phyloP scores from a whole-genome alignment of 2,329 filamentous ascomycete species.

The Coniochaeta prunicola region DNA sequence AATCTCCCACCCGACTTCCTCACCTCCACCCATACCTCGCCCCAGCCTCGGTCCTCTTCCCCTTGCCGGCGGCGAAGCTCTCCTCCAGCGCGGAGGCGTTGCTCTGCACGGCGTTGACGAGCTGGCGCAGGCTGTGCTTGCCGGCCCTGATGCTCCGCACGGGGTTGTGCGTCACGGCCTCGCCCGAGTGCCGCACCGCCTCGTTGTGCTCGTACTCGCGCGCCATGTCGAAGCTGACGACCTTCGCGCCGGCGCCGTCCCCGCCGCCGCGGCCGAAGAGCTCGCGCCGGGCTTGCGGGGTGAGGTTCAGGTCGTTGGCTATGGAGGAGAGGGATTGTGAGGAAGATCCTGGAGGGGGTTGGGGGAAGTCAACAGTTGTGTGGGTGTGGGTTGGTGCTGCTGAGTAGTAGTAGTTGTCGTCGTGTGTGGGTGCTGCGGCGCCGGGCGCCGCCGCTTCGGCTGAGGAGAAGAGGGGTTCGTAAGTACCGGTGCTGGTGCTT shows the following conservation, averaged over 20 bases:
- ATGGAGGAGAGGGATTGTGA: conserved; percentile 55
- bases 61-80: conserved; percentile 75
- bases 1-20: conserved; percentile 25
- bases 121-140: conserved; percentile 82
- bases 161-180: conserved; percentile 72
- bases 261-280: conserved; percentile 67
- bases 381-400: conserved; percentile 23
- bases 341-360: conserved; percentile 10
- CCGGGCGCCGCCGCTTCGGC: conserved; percentile 13
- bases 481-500: conserved; percentile 23
- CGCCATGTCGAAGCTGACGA: conserved; percentile 86
- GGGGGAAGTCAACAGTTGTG: conserved; percentile 15
- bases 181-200: conserved; percentile 60
- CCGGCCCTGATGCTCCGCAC: conserved; percentile 76
- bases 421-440: conserved; percentile 13
- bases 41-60: conserved; percentile 75
- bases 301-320: conserved; percentile 72
- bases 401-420: conserved; percentile 27
- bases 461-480: conserved; percentile 46
- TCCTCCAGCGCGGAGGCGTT: conserved; percentile 88
- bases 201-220: conserved; percentile 83
- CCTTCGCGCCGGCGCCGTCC: conserved; percentile 45
- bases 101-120: conserved; percentile 74
- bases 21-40: conserved; percentile 70
- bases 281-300: conserved; percentile 68